Evolutionary conservation across 1,284 basidiomycete species (phyloP), one percentile per base, ranked within the genome.

Genomic region (Sphagnurus paluster): DNA sequence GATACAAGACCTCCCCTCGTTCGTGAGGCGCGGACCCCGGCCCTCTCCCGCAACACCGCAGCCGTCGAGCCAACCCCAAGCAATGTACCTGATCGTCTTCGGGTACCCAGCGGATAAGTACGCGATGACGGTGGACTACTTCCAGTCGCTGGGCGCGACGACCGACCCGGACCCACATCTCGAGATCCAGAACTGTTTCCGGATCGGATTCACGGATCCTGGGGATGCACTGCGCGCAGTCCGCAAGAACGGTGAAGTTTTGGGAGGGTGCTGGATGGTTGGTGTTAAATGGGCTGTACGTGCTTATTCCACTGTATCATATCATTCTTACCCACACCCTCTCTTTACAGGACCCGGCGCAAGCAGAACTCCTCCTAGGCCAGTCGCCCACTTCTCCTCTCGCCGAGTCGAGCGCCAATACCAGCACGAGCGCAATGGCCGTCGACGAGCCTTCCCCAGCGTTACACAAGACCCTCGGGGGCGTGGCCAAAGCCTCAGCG

Each of bases 221-320:
- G 79, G 77, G 23, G 85, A 89, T 44, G 89, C 89, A 0, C 64
- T 86, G 50, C 71, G 89, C 9, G 87, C 89, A 1, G 79, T 89
- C 10, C 70, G 85, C 39, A 86, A 86, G 66, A 91, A 85, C 52
- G 90, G 90, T 0, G 89, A 91, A 37, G 67, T 90, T 1, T 59
- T 92, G 10, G 71, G 77, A 14, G 87, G 87, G 2, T 76, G 72
- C 38, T 88, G 82, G 75, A 92, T 92, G 87, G 69, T 92, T 34
- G 90, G 89, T 6, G 80, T 79, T 39, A 91, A 90, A 67, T 87
- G 83, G 82, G 83, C 83, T 23, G 86, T 87, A 58, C 49, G 84
- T 77, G 11, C 23, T n/a, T n/a, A n/a, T n/a, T n/a, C n/a, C n/a
- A n/a, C n/a, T n/a, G n/a, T n/a, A n/a, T n/a, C n/a, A n/a, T n/a